These are phyloP conservation scores for Aphanomyces stellatus DNA, from an alignment of 352 stramenopile genomes.

Conservation along the genomic window DNA sequence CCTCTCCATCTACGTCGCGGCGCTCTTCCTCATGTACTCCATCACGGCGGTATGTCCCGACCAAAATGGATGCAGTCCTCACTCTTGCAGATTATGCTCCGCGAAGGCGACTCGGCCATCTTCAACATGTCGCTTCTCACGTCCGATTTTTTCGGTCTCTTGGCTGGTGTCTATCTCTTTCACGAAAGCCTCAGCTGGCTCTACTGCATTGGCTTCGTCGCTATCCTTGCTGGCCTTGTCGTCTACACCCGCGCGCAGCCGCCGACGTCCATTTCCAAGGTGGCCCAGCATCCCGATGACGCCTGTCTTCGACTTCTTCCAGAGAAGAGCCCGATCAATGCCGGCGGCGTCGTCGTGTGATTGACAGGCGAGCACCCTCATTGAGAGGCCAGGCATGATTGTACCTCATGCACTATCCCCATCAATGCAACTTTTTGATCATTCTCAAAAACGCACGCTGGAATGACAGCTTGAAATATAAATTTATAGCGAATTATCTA, in stretches of 20 bases:
- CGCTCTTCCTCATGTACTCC: constrained; percentile 88
- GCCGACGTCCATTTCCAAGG: neutral
- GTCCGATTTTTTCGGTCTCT: constrained; percentile 92
- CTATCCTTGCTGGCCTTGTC: constrained; percentile 62
- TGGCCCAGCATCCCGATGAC: neutral
- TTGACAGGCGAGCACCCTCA: neutral
- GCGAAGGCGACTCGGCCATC: constrained; percentile 87
- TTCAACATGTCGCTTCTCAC: constrained; percentile 96
- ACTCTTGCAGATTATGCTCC: constrained; percentile 43
- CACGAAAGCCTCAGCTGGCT: constrained; percentile 56
- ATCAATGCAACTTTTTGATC: neutral
- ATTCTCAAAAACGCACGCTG: too few relatives aligned
- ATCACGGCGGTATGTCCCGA: constrained; percentile 74
- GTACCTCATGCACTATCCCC: neutral
- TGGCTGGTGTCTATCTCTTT: constrained; percentile 85
- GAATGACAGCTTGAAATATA: too few relatives aligned
- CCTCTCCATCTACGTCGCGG: constrained; percentile 68
- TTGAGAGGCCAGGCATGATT: neutral
- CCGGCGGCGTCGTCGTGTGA: neutral
- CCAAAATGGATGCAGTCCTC: neutral
- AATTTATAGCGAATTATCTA: neutral
- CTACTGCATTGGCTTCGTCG: constrained; percentile 83
- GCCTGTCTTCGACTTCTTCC: constrained; percentile 1
- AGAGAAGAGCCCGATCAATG: neutral
- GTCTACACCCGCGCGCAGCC: constrained; percentile 57